Conservation (phyloP, 352 stramenopile species). For the Globisporangium apiculatum region DNA sequence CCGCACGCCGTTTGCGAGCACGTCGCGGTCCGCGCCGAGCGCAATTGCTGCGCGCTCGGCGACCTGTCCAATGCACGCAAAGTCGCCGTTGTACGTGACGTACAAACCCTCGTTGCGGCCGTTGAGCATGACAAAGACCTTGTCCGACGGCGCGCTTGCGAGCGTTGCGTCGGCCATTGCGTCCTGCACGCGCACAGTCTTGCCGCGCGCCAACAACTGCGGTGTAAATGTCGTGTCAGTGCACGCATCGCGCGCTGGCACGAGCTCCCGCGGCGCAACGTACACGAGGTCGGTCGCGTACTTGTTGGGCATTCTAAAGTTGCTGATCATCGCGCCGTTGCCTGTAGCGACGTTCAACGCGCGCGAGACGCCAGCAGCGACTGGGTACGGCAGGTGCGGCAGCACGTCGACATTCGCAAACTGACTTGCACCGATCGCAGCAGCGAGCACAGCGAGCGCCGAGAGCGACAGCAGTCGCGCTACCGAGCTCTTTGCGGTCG, state of each 20-base stretch:
- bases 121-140: conserved; percentile 84
- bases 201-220: conserved; percentile 25
- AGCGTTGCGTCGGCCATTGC: conserved; percentile 29
- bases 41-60: conserved; percentile 37
- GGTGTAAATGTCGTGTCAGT: conserved; percentile 19
- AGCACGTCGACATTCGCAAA: conserved; percentile 13
- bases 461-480: conserved; percentile 15
- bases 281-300: conserved; percentile 50
- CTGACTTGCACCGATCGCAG: conserved; percentile 9
- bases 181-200: conserved; percentile 35
- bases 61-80: conserved; percentile 40
- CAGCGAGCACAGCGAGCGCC: conserved; percentile 12
- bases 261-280: conserved; percentile 23
- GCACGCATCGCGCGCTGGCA: conserved; percentile 32
- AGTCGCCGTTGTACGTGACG: conserved; percentile 71
- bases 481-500: neutral
- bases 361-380: conserved; percentile 9
- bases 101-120: conserved; percentile 74
- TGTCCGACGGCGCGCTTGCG: conserved; percentile 23
- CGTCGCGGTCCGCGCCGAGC: conserved; percentile 62
- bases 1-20: conserved; percentile 62
- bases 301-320: conserved; percentile 37
- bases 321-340: conserved; percentile 9
- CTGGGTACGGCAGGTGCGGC: conserved; percentile 7
- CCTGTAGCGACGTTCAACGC: conserved; percentile 1